Conservation (phyloP, 169 alveolate genomes). For the Plasmodium relictum region DNA sequence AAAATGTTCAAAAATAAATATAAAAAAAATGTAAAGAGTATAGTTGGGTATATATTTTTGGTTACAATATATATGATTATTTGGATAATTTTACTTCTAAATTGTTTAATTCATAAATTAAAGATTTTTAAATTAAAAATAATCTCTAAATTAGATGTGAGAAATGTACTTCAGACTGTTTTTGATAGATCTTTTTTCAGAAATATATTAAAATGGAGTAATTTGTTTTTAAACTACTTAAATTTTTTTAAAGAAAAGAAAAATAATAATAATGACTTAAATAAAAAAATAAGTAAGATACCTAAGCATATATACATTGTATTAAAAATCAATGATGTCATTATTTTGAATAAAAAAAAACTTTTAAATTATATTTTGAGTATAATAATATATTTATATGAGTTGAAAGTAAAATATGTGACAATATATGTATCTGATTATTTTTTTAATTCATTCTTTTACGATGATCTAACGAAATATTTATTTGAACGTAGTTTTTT, state of each 20-base stretch:
- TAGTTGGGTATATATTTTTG: slow-evolving; percentile 11
- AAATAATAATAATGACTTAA: neutral
- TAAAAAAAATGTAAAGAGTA: slow-evolving; percentile 14
- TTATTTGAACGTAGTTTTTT: slow-evolving; percentile 5
- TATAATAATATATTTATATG: slow-evolving; percentile 34
- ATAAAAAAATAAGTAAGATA: slow-evolving; percentile 10
- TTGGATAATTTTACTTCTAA: slow-evolving; percentile 9
- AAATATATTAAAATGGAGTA: neutral
- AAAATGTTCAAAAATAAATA: slow-evolving; percentile 8
- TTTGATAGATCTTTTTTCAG: neutral
- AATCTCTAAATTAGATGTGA: neutral
- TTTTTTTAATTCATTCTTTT: slow-evolving; percentile 28
- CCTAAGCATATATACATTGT: slow-evolving; percentile 63
- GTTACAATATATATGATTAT: slow-evolving; percentile 13
- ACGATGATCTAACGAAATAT: neutral
- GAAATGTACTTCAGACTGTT: neutral
- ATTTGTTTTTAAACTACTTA: neutral
- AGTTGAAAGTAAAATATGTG: slow-evolving; percentile 14
- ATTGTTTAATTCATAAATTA: slow-evolving; percentile 18
- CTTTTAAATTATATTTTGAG: slow-evolving; percentile 18
- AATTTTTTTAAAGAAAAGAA: neutral
- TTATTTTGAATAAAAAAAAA: slow-evolving; percentile 28
- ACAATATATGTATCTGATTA: slow-evolving; percentile 31
- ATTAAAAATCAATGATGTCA: slow-evolving; percentile 35
- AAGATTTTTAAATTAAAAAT: neutral